Base-by-base conservation (phyloP, 176 grass and related monocot genomes). In the Leersia perrieri region DNA sequence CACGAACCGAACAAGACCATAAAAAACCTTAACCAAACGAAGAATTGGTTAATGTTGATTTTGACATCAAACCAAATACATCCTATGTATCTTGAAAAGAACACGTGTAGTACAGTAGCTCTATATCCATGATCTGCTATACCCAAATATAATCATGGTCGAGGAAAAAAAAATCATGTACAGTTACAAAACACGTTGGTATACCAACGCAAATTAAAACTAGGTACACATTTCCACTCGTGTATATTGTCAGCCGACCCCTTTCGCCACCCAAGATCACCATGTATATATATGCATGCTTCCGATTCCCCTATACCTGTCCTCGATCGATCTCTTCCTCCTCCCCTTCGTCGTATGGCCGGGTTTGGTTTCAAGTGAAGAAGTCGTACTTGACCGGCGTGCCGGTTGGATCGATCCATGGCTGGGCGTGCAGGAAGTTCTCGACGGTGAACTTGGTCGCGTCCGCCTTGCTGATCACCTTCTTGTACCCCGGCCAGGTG, bases 301-400 rank as follows among this genome's bases (percentile, higher is more conserved):
- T n/a, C n/a, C n/a, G n/a, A n/a, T n/a, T n/a, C n/a, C n/a, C n/a
- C n/a, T n/a, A n/a, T 51, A 51, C 47, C 47, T 51, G 16, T 18
- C 44, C 44, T 47, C 44, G n/a, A n/a, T 47, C 15, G 3, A n/a
- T n/a, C n/a, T 18, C 44, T 4, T 47, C 41, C 41, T 44, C 12
- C 41, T 8, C 7, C 11, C 42, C 42, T 45, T 2, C 42, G n/a
- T n/a, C 13, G 7, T 47, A 47, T 15, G 44, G 12, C 9, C 3
- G 44, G 44, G 45, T 49, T 18, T 16, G 45, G 7, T 16, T 51
- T 95, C 79, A 95, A 49, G 68, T 55, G 82, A 88, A 95, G 4
- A 98, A 85, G 13, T 89, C 90, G 64, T 90, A 77, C 73, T 90
- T 91, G 26, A 91, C 92, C 3, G 92, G 95, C 42, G 90, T 89